phyloP scores from a whole-genome alignment of 2,329 filamentous ascomycete species.

The Pseudonectria foliicola region DNA sequence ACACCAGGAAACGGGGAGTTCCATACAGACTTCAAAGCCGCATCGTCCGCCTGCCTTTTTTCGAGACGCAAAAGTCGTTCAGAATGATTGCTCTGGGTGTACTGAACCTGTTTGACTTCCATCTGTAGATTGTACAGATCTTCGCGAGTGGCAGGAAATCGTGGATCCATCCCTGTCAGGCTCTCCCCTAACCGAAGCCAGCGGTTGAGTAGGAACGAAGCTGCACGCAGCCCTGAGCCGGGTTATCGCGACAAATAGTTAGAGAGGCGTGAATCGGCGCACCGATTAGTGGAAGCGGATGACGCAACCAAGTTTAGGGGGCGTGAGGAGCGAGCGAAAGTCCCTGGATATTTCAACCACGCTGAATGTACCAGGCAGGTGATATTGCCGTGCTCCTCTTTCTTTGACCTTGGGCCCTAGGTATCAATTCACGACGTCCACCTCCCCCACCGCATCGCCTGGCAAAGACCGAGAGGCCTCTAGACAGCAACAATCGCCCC shows the following conservation, averaged over 20 bases:
- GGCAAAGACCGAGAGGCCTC: slow-evolving; percentile 20
- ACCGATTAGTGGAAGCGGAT: too few species aligned
- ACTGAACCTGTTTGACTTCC: slow-evolving; percentile 62
- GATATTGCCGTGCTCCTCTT: slow-evolving; percentile 14
- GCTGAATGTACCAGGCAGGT: neutral
- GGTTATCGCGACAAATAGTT: too few species aligned
- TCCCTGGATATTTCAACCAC: too few species aligned
- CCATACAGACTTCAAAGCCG: slow-evolving; percentile 79
- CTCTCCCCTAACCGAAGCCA: slow-evolving; percentile 1
- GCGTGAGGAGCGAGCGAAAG: too few species aligned
- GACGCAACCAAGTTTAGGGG: too few species aligned
- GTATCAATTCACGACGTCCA: slow-evolving; percentile 30
- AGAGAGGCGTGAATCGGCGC: too few species aligned
- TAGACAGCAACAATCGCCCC: slow-evolving; percentile 14
- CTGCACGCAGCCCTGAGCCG: too few species aligned
- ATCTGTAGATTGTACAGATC: slow-evolving; percentile 63
- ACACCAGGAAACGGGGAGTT: slow-evolving; percentile 87
- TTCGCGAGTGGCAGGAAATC: slow-evolving; percentile 53
- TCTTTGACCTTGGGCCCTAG: slow-evolving; percentile 28
- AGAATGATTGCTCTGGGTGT: slow-evolving; percentile 54
- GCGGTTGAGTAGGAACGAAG: neutral
- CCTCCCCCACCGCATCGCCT: slow-evolving; percentile 41
- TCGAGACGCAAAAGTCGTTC: slow-evolving; percentile 56
- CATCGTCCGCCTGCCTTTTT: slow-evolving; percentile 61
- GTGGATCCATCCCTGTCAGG: slow-evolving; percentile 53